These are phyloP conservation scores for Curvularia lunata DNA, from an alignment of 2,329 filamentous ascomycete genomes.

Conservation along the genomic window DNA sequence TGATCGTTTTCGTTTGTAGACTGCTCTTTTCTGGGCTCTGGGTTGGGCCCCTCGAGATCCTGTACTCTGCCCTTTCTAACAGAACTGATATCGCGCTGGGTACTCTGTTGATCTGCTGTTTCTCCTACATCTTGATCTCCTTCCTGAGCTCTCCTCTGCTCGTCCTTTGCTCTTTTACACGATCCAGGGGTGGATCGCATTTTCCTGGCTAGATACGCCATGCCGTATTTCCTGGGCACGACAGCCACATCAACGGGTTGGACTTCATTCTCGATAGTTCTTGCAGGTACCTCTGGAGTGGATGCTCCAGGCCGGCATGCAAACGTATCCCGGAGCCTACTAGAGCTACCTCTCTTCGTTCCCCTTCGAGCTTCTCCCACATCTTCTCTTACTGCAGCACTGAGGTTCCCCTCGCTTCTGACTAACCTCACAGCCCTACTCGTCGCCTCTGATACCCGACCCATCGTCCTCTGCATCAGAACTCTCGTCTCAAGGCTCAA, in stretches of 20 bases:
- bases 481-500: not conserved
- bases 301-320: constrained; percentile 2
- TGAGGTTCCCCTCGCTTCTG: not conserved
- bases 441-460: not conserved
- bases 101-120: not conserved
- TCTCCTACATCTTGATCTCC: not conserved
- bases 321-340: not conserved
- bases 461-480: not conserved
- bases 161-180: not conserved
- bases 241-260: not conserved
- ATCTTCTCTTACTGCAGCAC: not conserved
- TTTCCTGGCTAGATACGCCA: constrained; percentile 4
- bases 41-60: not conserved
- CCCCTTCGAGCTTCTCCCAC: not conserved
- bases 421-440: not conserved
- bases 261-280: not conserved
- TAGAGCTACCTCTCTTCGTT: not conserved
- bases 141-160: not conserved
- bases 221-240: constrained; percentile 1
- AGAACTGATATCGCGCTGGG: not conserved
- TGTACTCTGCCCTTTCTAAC: not conserved
- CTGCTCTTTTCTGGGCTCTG: not conserved
- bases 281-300: not conserved
- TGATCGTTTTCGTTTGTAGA: not conserved
- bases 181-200: not conserved